These are phyloP conservation scores for Ascosphaera apis DNA, from an alignment of 2,329 filamentous ascomycete genomes.

Conservation along the genomic window DNA sequence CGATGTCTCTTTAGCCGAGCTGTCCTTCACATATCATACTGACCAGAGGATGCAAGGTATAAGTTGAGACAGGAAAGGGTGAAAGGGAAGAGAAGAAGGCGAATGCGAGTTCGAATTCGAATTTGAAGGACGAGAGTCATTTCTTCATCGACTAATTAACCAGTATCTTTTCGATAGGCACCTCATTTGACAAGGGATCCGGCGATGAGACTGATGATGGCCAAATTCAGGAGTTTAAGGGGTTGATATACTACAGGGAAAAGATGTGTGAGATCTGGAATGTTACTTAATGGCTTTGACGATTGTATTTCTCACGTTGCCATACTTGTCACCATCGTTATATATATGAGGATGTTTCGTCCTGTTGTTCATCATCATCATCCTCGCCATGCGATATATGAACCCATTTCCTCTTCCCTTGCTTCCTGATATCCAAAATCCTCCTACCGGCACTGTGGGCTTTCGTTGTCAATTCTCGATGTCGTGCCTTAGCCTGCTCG, in stretches of 20 bases:
- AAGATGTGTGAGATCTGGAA: not conserved
- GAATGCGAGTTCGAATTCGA: constrained; percentile 25
- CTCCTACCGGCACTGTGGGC: constrained; percentile 13
- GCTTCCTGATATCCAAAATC: constrained; percentile 12
- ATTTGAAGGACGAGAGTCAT: constrained; percentile 24
- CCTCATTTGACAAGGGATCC: not conserved
- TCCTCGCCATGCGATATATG: constrained; percentile 14
- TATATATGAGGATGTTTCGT: not conserved
- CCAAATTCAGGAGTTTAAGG: not conserved
- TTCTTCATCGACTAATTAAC: not conserved
- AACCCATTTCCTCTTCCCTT: constrained; percentile 18
- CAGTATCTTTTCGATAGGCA: not conserved
- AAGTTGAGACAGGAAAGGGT: too few relatives aligned
- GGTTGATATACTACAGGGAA: not conserved
- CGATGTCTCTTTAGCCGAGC: too few relatives aligned
- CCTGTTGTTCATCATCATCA: constrained; percentile 5
- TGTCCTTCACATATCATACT: too few relatives aligned
- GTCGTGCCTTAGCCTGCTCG: constrained; percentile 13
- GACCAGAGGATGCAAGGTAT: too few relatives aligned
- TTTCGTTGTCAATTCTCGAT: constrained; percentile 9
- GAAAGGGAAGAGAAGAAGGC: too few relatives aligned
- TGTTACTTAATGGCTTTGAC: not conserved
- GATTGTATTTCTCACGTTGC: not conserved
- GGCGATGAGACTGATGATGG: not conserved
- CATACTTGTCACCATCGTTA: not conserved